Conservation (phyloP, 805 yeast genomes). For the Hanseniaspora thailandica region DNA sequence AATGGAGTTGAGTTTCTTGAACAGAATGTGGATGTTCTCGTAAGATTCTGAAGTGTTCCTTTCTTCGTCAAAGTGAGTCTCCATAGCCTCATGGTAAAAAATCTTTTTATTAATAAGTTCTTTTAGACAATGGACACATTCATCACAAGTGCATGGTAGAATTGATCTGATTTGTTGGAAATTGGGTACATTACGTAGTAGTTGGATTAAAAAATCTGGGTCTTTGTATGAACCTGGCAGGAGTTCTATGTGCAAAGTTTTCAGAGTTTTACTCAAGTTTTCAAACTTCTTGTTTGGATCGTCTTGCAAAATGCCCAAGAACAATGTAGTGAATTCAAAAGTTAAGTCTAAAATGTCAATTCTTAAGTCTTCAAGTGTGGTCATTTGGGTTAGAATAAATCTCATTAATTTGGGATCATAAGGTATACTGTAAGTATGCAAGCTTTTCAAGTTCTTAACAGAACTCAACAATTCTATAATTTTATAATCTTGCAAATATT, state of each 20-base stretch:
- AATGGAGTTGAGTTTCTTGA: conserved; percentile 4
- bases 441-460: background rate
- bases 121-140: background rate
- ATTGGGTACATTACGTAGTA: background rate
- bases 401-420: conserved; percentile 1
- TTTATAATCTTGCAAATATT: background rate
- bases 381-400: background rate
- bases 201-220: conserved; percentile 5
- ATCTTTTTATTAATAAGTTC: background rate
- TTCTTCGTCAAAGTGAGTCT: background rate
- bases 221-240: conserved; percentile 4
- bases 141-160: conserved; percentile 9
- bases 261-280: background rate
- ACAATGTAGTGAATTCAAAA: background rate
- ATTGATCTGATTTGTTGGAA: background rate
- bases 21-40: background rate
- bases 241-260: conserved; percentile 3
- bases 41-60: background rate
- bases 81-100: background rate
- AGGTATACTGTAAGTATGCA: conserved; percentile 11
- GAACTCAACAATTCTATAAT: background rate
- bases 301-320: background rate
- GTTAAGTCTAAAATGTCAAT: conserved; percentile 11
- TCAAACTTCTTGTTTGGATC: background rate
- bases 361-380: background rate